A percentile compares a stretch with the other conserved stretches of the same genome.
Conservation (phyloP, 169 alveolate species). For the Cardiosporidium cionae region DNA sequence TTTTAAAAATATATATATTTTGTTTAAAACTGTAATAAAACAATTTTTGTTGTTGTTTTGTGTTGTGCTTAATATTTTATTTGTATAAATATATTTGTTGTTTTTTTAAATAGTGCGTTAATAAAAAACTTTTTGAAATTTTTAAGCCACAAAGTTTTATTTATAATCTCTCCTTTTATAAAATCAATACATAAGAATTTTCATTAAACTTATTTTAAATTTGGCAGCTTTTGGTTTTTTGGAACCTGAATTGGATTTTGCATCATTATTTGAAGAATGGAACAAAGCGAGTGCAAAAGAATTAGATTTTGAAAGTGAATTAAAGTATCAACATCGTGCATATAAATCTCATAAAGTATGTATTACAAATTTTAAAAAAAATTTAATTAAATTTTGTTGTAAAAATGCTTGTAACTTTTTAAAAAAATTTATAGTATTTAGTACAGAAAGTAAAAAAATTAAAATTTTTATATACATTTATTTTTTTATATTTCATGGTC, state of each 20-base stretch:
- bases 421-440: no score
- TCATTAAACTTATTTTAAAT: neutral
- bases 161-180: no score
- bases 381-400: neutral
- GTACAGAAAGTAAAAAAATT: no score
- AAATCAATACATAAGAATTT: no score
- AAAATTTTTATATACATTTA: no score
- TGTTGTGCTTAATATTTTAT: neutral
- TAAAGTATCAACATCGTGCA: slow-evolving; percentile 60
- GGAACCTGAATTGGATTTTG: slow-evolving; percentile 49
- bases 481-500: no score
- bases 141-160: no score
- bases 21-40: no score
- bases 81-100: neutral
- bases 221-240: slow-evolving; percentile 56
- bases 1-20: no score
- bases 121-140: neutral
- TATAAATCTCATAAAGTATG: slow-evolving; percentile 41
- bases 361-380: neutral
- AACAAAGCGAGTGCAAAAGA: slow-evolving; percentile 68
- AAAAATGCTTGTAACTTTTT: no score
- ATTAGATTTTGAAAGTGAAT: slow-evolving; percentile 66
- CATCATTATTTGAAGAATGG: slow-evolving; percentile 70
- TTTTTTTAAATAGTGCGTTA: neutral
- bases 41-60: neutral